Conservation (phyloP, 305 asterid species). For the Fraxinus xanthoxyloides region DNA sequence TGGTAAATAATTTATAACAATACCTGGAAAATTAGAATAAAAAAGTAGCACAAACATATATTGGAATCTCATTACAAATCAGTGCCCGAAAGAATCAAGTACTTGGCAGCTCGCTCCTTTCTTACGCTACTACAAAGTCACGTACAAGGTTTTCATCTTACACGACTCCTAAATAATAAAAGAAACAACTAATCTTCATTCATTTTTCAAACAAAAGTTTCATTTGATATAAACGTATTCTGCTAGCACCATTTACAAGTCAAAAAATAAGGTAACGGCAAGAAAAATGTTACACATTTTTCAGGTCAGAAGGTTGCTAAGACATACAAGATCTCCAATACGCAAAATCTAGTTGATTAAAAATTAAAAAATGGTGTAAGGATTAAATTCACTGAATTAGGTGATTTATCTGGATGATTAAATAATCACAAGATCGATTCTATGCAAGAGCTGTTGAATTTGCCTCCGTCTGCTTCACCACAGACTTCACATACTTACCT, state of each 20-base stretch:
- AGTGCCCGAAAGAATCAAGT: background rate
- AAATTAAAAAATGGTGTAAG: conserved; percentile 42
- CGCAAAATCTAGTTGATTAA: conserved; percentile 31
- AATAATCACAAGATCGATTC: conserved; percentile 27
- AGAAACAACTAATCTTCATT: background rate
- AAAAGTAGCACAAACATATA: background rate
- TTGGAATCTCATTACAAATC: background rate
- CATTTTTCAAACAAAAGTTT: background rate
- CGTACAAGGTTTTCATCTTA: background rate
- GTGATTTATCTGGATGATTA: conserved; percentile 17
- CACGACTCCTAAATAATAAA: background rate
- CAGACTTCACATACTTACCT: conserved; percentile 87
- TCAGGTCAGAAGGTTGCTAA: conserved; percentile 29
- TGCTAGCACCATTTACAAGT: conserved; percentile 30
- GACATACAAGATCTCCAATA: conserved; percentile 25
- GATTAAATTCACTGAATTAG: conserved; percentile 20
- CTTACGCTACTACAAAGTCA: background rate
- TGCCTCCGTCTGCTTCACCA: conserved; percentile 30
- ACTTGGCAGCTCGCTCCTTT: background rate
- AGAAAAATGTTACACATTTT: background rate
- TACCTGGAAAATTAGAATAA: background rate
- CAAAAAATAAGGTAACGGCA: background rate
- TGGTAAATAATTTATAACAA: background rate
- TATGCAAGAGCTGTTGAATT: conserved; percentile 38
- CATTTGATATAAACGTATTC: conserved; percentile 10